Percentiles rank a stretch among this genome's conserved stretches.
phyloP scores from a whole-genome alignment of 2,329 filamentous ascomycete species.

The Fusarium circinatum region DNA sequence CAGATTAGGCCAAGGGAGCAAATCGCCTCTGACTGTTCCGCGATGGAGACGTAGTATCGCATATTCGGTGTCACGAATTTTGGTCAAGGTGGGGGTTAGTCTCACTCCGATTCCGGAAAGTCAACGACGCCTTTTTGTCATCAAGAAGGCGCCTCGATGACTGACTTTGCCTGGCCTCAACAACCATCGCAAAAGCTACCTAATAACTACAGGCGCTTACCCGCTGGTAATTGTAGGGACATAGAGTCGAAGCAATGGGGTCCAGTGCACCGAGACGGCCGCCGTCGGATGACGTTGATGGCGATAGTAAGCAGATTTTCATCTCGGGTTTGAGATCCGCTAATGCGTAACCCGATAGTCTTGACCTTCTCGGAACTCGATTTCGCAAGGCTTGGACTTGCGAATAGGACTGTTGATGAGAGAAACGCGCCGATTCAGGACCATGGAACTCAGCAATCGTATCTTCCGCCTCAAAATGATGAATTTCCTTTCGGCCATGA shows the following conservation, averaged over 20 bases:
- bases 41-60: neutral
- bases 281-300: constrained; percentile 16
- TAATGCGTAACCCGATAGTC: constrained; percentile 14
- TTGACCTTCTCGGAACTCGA: constrained; percentile 32
- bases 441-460: neutral
- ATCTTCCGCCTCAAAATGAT: neutral
- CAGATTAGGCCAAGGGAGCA: neutral
- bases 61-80: neutral
- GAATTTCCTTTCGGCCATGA: neutral
- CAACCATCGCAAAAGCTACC: neutral
- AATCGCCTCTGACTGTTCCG: neutral
- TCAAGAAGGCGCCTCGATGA: neutral
- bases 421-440: neutral
- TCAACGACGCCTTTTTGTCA: constrained; percentile 2
- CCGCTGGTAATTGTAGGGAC: too few species aligned
- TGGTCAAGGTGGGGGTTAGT: constrained; percentile 11
- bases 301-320: constrained; percentile 15
- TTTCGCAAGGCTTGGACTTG: constrained; percentile 26
- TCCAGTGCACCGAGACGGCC: neutral
- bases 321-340: neutral
- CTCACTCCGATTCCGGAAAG: constrained; percentile 29
- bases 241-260: neutral
- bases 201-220: neutral
- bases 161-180: neutral
- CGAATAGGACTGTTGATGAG: neutral